These are phyloP conservation scores for Salinomyces thailandicus DNA, from an alignment of 2,329 filamentous ascomycete genomes.

Conservation along the genomic window DNA sequence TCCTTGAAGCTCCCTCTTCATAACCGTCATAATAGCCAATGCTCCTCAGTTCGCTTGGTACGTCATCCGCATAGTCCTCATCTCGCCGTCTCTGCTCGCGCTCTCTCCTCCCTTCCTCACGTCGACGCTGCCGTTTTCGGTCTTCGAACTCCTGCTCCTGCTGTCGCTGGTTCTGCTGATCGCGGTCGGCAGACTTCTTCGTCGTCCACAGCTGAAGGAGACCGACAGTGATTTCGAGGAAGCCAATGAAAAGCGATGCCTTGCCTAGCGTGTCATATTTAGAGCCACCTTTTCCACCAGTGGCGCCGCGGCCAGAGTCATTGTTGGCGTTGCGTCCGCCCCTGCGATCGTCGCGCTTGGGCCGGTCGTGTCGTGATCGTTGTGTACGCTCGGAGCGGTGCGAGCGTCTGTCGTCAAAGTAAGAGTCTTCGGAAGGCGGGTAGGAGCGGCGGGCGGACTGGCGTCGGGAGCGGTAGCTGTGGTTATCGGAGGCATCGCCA, in stretches of 20 bases:
- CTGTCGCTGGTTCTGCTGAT: slow-evolving; percentile 4
- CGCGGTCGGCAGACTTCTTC: slow-evolving; percentile 6
- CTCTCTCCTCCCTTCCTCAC: slow-evolving; percentile 6
- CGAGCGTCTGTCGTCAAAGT: background rate
- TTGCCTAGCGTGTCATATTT: slow-evolving; percentile 8
- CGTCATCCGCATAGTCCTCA: slow-evolving; percentile 1
- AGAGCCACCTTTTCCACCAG: background rate
- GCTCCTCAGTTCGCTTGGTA: slow-evolving; percentile 1
- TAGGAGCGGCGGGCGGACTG: background rate
- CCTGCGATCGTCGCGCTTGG: background rate
- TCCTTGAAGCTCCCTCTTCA: background rate
- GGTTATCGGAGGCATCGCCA: background rate
- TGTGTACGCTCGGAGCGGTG: background rate
- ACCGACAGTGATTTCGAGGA: slow-evolving; percentile 7
- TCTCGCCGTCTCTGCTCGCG: slow-evolving; percentile 3
- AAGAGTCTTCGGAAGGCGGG: background rate
- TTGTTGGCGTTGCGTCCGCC: background rate
- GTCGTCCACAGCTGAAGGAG: slow-evolving; percentile 9
- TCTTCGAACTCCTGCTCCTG: slow-evolving; percentile 7
- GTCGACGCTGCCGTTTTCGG: slow-evolving; percentile 6
- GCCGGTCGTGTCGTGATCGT: background rate
- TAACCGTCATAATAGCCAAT: slow-evolving; percentile 3
- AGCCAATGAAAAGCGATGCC: slow-evolving; percentile 6
- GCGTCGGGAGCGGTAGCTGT: background rate
- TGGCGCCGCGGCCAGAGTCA: background rate